A percentile compares a stretch with the other conserved stretches of the same genome.
These are phyloP conservation scores for Xylaria sp. DNA, from an alignment of 2,329 filamentous ascomycete genomes.

Conservation along the genomic window DNA sequence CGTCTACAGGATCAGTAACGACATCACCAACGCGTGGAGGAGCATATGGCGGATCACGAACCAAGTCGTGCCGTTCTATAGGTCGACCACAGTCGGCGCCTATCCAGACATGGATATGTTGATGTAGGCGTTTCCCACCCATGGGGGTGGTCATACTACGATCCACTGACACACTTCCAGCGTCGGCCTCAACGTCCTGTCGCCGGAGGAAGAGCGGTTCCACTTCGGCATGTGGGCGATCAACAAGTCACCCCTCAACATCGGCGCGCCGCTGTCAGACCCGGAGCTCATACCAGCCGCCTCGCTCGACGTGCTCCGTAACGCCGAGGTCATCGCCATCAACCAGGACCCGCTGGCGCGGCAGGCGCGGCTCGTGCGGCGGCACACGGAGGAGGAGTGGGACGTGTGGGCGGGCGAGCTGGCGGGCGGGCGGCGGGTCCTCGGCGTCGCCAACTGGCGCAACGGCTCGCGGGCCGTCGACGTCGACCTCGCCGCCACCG, in stretches of 20 bases:
- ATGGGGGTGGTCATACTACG: neutral
- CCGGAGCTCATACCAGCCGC: slow-evolving; percentile 40
- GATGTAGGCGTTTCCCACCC: slow-evolving; percentile 37
- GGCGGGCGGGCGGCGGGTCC: slow-evolving; percentile 45
- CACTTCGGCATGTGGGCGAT: slow-evolving; percentile 58
- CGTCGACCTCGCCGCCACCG: slow-evolving; percentile 43
- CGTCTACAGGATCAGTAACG: slow-evolving; percentile 56
- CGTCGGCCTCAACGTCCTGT: slow-evolving; percentile 51
- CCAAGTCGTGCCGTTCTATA: slow-evolving; percentile 51
- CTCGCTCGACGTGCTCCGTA: slow-evolving; percentile 49
- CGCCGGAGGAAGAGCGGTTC: slow-evolving; percentile 50
- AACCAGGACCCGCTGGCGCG: slow-evolving; percentile 59
- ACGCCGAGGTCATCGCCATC: slow-evolving; percentile 58
- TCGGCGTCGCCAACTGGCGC: slow-evolving; percentile 54
- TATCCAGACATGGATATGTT: slow-evolving; percentile 59
- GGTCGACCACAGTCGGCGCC: slow-evolving; percentile 47
- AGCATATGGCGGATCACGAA: slow-evolving; percentile 56
- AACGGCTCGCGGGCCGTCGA: slow-evolving; percentile 46
- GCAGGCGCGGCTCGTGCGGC: slow-evolving; percentile 52
- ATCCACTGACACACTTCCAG: slow-evolving; percentile 28
- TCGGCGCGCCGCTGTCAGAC: slow-evolving; percentile 49
- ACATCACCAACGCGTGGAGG: slow-evolving; percentile 55
- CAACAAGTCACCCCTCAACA: slow-evolving; percentile 52
- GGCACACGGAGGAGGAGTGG: slow-evolving; percentile 52
- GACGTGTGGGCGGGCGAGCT: slow-evolving; percentile 56